These are phyloP conservation scores for Raphanus sativus DNA, from an alignment of 345 rosid genomes.

Conservation along the genomic window DNA sequence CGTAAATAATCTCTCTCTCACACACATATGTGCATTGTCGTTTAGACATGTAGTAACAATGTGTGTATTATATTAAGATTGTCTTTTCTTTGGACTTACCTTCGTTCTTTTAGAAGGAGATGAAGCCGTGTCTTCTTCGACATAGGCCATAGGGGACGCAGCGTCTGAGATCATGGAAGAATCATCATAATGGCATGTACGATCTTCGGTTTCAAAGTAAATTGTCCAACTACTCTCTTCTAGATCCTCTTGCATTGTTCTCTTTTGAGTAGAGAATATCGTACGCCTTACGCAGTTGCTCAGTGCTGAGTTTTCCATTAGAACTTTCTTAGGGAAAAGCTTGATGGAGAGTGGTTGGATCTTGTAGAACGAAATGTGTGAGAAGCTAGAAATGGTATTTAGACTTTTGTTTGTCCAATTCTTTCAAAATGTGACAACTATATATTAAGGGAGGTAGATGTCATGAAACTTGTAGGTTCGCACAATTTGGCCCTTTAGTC, in stretches of 20 bases:
- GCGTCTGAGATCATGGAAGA: slow-evolving; percentile 42
- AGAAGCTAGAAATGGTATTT: slow-evolving; percentile 5
- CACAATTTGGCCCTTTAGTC: slow-evolving; percentile 19
- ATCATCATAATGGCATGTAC: slow-evolving; percentile 15
- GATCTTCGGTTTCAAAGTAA: slow-evolving; percentile 37
- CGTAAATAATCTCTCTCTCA: not conserved
- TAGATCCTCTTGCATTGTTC: slow-evolving; percentile 20
- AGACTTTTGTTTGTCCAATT: slow-evolving; percentile 16
- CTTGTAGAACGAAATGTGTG: not conserved
- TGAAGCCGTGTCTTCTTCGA: slow-evolving; percentile 39
- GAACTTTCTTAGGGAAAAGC: slow-evolving; percentile 9
- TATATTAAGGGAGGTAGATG: slow-evolving; percentile 15
- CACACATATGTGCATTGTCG: not conserved
- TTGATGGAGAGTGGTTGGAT: slow-evolving; percentile 7
- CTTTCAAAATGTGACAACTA: slow-evolving; percentile 25
- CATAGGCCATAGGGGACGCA: slow-evolving; percentile 26
- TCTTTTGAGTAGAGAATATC: slow-evolving; percentile 22
- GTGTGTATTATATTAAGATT: not conserved
- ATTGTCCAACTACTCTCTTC: slow-evolving; percentile 44
- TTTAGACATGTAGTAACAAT: not conserved
- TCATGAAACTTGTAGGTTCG: slow-evolving; percentile 21
- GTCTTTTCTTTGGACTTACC: slow-evolving; percentile 17
- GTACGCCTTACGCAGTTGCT: slow-evolving; percentile 29
- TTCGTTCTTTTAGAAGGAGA: slow-evolving; percentile 41
- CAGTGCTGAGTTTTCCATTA: slow-evolving; percentile 32